phyloP scores from a whole-genome alignment of 108 stramenopile species.

The Tribonema minus region DNA sequence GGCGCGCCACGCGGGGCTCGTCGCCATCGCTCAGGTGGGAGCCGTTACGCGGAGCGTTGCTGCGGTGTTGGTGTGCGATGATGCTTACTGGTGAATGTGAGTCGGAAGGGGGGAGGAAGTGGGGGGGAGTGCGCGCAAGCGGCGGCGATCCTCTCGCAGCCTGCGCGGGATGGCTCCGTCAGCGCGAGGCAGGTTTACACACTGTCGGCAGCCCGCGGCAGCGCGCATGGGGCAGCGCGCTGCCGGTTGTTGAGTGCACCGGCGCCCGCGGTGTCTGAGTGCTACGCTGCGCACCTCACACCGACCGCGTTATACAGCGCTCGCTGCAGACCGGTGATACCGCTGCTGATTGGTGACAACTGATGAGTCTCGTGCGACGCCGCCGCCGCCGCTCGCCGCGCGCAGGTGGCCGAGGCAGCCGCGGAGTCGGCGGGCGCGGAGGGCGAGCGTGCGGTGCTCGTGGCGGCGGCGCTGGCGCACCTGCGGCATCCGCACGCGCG shows the following conservation, averaged over 20 bases:
- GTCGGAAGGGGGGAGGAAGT: neutral
- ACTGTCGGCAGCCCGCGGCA: neutral
- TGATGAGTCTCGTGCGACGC: neutral
- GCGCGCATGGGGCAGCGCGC: neutral
- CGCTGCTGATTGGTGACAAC: neutral
- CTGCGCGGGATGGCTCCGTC: neutral
- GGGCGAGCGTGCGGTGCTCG: conserved; percentile 17
- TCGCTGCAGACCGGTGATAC: neutral
- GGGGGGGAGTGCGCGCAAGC: neutral
- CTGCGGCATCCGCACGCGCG: conserved; percentile 5
- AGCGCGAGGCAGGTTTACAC: neutral
- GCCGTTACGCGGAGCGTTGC: neutral
- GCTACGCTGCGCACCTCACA: neutral
- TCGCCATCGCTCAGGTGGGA: conserved; percentile 1
- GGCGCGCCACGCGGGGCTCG: conserved; percentile 23
- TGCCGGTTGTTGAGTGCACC: neutral
- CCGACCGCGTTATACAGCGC: neutral
- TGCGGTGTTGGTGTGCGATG: too few relatives aligned
- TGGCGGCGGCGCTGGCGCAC: conserved; percentile 12
- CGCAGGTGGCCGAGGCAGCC: neutral
- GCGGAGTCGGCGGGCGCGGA: neutral
- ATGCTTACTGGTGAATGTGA: too few relatives aligned
- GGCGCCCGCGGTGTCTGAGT: neutral
- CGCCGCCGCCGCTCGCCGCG: neutral
- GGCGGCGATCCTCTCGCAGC: neutral